A percentile compares a stretch with the other conserved stretches of the same genome.
Evolutionary conservation across 2,329 filamentous ascomycete species (phyloP).

Genomic region (Scleromitrula shiraiana): DNA sequence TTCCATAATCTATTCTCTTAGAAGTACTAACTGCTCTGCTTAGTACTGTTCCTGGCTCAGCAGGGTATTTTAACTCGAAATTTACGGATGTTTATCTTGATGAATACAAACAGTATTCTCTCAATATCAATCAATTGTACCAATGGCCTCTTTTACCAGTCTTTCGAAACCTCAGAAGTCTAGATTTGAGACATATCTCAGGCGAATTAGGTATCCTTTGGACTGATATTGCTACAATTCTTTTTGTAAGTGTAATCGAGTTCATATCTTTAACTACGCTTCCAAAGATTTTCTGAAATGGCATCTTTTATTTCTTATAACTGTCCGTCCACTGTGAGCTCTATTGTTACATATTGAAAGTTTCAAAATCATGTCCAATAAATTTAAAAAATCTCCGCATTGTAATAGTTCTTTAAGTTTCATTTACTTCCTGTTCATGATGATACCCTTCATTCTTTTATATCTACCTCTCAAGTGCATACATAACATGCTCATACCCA

Average conservation of each 20-base stretch:
- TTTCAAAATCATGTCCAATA: no score
- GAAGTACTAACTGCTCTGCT: background rate
- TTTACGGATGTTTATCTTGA: background rate
- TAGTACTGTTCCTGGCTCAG: background rate
- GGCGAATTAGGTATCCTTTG: background rate
- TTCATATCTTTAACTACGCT: no score
- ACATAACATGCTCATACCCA: background rate
- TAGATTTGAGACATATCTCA: background rate
- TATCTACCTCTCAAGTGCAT: background rate
- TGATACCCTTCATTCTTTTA: background rate
- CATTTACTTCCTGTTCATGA: no score
- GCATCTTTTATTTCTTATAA: no score
- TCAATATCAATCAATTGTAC: background rate
- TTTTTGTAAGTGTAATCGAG: background rate
- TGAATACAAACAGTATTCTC: fast-evolving
- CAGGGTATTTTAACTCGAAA: background rate
- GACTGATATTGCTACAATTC: background rate
- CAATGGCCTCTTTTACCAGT: background rate
- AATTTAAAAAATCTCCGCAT: no score
- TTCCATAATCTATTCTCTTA: background rate
- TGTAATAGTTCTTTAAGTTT: no score
- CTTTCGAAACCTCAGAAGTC: background rate
- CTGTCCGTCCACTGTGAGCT: no score
- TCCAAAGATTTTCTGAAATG: no score
- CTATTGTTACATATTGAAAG: no score